Conservation (phyloP, 805 yeast species). For the Wickerhamomyces bovis region DNA sequence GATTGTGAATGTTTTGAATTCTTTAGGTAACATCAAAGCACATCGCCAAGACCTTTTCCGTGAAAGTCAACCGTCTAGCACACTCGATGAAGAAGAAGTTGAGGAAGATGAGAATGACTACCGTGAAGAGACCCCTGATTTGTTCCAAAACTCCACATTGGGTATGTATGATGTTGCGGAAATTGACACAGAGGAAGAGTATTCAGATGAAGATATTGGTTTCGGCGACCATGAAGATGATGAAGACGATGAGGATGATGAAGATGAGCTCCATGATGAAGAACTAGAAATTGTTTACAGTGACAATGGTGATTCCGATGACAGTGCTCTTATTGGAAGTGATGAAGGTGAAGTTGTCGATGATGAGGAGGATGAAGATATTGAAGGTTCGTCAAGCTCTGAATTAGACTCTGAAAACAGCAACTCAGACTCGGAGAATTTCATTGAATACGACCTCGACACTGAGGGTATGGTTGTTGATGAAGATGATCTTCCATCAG, state of each 20-base stretch:
- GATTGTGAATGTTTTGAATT: conserved; percentile 52
- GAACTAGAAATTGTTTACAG: conserved; percentile 20
- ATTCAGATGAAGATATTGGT: conserved; percentile 45
- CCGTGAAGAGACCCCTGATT: conserved; percentile 68
- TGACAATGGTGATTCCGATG: conserved; percentile 26
- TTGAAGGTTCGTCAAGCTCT: conserved; percentile 13
- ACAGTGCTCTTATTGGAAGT: conserved; percentile 21
- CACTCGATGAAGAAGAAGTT: conserved; percentile 51
- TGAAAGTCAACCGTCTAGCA: conserved; percentile 29
- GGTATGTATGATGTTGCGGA: conserved; percentile 91
- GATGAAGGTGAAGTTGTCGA: conserved; percentile 27
- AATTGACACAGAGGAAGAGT: conserved; percentile 56
- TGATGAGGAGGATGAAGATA: conserved; percentile 9
- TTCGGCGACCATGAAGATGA: conserved; percentile 35
- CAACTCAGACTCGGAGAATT: conserved; percentile 20
- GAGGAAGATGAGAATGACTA: conserved; percentile 53
- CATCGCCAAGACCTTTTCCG: conserved; percentile 54
- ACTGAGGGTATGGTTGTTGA: conserved; percentile 3
- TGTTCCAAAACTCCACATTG: conserved; percentile 80
- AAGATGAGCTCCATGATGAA: conserved; percentile 20
- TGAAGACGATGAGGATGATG: conserved; percentile 29
- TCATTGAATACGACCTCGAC: conserved; percentile 11
- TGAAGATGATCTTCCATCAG: conserved; percentile 25
- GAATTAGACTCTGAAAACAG: conserved; percentile 8
- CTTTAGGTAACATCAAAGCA: conserved; percentile 49